Conservation (phyloP, 768 basidiomycete species). For the Leucocoprinus sp. region DNA sequence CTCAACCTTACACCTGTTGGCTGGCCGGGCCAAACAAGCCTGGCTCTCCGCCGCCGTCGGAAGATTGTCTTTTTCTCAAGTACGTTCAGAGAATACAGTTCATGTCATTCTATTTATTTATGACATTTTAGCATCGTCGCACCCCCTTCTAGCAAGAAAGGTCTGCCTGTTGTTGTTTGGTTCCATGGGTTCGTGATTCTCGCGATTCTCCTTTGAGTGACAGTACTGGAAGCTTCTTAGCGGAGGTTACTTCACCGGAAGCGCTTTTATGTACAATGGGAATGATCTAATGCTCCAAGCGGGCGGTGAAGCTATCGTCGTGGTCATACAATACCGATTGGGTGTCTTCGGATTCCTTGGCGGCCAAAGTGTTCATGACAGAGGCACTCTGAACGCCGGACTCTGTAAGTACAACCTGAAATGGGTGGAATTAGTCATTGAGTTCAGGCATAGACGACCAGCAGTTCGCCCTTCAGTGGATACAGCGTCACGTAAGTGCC, state of each 20-base stretch:
- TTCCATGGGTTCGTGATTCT: too few relatives aligned
- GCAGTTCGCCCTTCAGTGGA: slow-evolving; percentile 35
- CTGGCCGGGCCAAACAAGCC: neutral
- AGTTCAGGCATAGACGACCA: slow-evolving; percentile 35
- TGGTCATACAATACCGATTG: slow-evolving; percentile 35
- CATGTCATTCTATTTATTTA: neutral
- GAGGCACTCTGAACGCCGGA: slow-evolving; percentile 40
- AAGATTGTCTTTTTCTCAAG: neutral
- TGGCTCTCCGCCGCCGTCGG: neutral
- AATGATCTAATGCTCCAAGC: slow-evolving; percentile 29
- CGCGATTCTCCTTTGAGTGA: neutral
- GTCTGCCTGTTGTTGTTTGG: neutral
- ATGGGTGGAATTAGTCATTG: neutral
- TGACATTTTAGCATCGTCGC: neutral
- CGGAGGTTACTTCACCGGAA: slow-evolving; percentile 25
- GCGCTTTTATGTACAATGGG: slow-evolving; percentile 21
- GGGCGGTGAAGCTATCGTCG: slow-evolving; percentile 26
- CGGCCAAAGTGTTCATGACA: slow-evolving; percentile 31
- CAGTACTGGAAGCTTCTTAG: slow-evolving; percentile 12
- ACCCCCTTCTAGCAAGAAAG: neutral
- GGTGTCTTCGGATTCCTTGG: slow-evolving; percentile 40
- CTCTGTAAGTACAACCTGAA: slow-evolving; percentile 25
- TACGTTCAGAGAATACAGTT: neutral
- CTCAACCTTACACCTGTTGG: neutral
- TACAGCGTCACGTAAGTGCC: slow-evolving; percentile 27